phyloP scores from a whole-genome alignment of 176 grass and related monocot species.

The Guadua angustifolia region DNA sequence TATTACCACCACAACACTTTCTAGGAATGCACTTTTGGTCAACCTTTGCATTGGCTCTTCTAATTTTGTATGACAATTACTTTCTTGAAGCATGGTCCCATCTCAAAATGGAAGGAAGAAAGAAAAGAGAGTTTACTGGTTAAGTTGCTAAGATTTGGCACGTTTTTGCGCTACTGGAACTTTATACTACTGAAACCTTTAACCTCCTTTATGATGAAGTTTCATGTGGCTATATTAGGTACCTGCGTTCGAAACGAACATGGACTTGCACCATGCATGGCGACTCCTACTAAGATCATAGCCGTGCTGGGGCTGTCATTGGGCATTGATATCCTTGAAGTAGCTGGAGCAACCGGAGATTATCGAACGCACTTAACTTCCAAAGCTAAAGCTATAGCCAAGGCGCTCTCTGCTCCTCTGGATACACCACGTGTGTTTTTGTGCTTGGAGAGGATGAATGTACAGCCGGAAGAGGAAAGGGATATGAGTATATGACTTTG shows the following conservation, averaged over 20 bases:
- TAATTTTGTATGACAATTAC: neutral
- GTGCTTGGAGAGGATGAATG: conserved; percentile 83
- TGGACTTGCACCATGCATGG: conserved; percentile 86
- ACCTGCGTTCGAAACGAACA: conserved; percentile 75
- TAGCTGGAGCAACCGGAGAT: conserved; percentile 94
- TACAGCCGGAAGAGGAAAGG: conserved; percentile 59
- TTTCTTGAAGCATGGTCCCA: neutral
- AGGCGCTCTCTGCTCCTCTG: conserved; percentile 69
- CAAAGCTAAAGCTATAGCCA: conserved; percentile 90
- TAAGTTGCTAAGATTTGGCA: neutral
- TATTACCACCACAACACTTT: neutral
- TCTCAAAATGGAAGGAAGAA: neutral
- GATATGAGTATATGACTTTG: conserved; percentile 99
- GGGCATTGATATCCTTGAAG: conserved; percentile 96
- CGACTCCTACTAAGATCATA: conserved; percentile 97
- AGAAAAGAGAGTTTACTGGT: neutral
- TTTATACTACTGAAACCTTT: conserved; percentile 1
- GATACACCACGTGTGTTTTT: conserved; percentile 72
- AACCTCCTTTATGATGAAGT: neutral
- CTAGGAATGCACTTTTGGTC: conserved; percentile 7
- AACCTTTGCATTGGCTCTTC: conserved; percentile 10
- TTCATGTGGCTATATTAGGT: conserved; percentile 61
- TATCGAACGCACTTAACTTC: conserved; percentile 89
- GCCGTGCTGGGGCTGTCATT: conserved; percentile 84
- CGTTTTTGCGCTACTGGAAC: neutral